Evolutionary conservation across 2,329 filamentous ascomycete genomes (phyloP).

Genomic region (Fusarium sp.): DNA sequence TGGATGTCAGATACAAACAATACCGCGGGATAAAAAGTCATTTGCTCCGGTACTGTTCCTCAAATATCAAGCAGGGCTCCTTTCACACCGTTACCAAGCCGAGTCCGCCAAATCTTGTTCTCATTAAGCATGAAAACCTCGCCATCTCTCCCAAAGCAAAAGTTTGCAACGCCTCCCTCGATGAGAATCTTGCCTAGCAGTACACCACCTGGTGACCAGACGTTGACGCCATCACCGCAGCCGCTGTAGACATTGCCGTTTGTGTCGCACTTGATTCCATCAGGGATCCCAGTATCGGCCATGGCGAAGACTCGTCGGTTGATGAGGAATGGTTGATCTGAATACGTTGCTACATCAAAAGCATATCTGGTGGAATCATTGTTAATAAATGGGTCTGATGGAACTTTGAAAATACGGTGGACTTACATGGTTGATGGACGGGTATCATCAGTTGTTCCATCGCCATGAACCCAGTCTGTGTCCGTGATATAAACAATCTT

Average conservation of each 20-base stretch:
- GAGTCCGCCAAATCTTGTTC: slow-evolving; percentile 54
- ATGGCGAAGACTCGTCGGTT: slow-evolving; percentile 64
- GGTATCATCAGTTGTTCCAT: slow-evolving; percentile 47
- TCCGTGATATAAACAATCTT: slow-evolving; percentile 59
- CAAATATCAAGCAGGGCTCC: slow-evolving; percentile 36
- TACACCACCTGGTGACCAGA: slow-evolving; percentile 59
- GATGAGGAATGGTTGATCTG: slow-evolving; percentile 53
- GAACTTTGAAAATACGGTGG: rapidly evolving
- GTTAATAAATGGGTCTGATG: rapidly evolving
- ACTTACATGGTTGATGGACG: slow-evolving; percentile 45
- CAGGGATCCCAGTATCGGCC: slow-evolving; percentile 59
- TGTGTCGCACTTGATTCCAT: slow-evolving; percentile 59
- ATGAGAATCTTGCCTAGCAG: slow-evolving; percentile 59
- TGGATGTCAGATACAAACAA: too few relatives aligned
- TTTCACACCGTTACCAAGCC: slow-evolving; percentile 19
- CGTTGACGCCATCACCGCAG: slow-evolving; percentile 60
- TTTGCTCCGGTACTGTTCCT: not conserved
- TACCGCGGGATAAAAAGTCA: too few relatives aligned
- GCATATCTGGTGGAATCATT: slow-evolving; percentile 45
- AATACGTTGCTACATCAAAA: slow-evolving; percentile 47
- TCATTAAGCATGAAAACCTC: slow-evolving; percentile 62
- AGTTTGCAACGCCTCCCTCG: slow-evolving; percentile 58
- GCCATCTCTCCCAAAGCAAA: slow-evolving; percentile 58
- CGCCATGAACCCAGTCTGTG: slow-evolving; percentile 50
- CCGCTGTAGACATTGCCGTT: slow-evolving; percentile 62